Percentiles rank a stretch among this genome's conserved stretches.
Conservation (phyloP, 768 basidiomycete species). For the Tricholoma terreum region DNA sequence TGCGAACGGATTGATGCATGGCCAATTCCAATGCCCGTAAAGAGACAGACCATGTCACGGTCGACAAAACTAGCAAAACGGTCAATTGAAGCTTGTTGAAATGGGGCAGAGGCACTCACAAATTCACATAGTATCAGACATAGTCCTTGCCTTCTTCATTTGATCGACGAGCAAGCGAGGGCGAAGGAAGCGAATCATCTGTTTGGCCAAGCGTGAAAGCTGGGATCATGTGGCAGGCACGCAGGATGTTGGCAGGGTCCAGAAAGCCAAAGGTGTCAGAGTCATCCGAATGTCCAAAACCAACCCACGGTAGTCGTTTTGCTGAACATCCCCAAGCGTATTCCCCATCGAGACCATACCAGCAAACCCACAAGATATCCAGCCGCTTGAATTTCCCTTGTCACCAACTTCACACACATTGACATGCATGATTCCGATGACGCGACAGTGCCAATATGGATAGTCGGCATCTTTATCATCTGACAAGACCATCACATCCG, state of each 20-base stretch:
- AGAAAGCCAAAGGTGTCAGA: slow-evolving; percentile 37
- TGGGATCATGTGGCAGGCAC: slow-evolving; percentile 35
- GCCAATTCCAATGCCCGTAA: slow-evolving; percentile 20
- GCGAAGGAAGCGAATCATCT: slow-evolving; percentile 1
- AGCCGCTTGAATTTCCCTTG: slow-evolving; percentile 8
- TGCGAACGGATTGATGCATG: slow-evolving; percentile 1
- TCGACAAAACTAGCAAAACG: slow-evolving; percentile 20
- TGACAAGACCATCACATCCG: slow-evolving; percentile 26
- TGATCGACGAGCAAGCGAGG: slow-evolving; percentile 11
- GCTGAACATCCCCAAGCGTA: slow-evolving; percentile 14
- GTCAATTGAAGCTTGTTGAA: neutral
- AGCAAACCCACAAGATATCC: slow-evolving; percentile 29
- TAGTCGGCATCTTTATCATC: slow-evolving; percentile 1
- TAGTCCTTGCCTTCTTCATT: slow-evolving; percentile 24
- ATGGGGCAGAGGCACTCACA: slow-evolving; percentile 19
- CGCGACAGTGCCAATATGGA: slow-evolving; percentile 8
- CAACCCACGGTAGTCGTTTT: slow-evolving; percentile 22
- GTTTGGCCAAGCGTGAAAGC: slow-evolving; percentile 22
- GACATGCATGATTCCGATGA: slow-evolving; percentile 26
- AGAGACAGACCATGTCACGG: slow-evolving; percentile 26
- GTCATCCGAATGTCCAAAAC: slow-evolving; percentile 23
- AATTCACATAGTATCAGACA: slow-evolving; percentile 29
- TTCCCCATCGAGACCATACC: slow-evolving; percentile 17
- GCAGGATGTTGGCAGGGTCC: slow-evolving; percentile 33
- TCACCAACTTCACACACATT: slow-evolving; percentile 3